phyloP scores from a whole-genome alignment of 257 asterid genomes.

The Leptodermis oblonga region DNA sequence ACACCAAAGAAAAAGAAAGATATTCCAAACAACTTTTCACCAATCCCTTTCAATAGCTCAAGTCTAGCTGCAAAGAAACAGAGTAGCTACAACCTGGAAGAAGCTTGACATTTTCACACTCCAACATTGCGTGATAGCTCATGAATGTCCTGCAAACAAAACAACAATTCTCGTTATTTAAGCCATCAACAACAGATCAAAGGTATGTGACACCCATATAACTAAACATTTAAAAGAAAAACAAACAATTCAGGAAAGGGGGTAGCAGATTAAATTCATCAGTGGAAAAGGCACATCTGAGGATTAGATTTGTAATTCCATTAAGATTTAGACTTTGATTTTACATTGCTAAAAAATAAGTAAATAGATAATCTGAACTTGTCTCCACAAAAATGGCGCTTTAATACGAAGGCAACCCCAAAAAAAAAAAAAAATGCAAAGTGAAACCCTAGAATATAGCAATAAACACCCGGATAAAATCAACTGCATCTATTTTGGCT shows the following conservation, averaged over 20 bases:
- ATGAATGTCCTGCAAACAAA: slow-evolving; percentile 9
- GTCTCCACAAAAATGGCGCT: not conserved
- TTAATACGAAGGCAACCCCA: not conserved
- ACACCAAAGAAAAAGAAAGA: slow-evolving; percentile 1
- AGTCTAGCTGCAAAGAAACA: not conserved
- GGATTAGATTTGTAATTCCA: not conserved
- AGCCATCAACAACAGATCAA: slow-evolving; percentile 1
- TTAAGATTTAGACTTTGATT: not conserved
- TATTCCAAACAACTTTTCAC: not conserved
- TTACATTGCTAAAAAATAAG: not conserved
- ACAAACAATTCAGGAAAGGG: not conserved
- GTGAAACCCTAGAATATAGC: not conserved
- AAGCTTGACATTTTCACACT: not conserved
- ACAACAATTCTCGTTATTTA: not conserved
- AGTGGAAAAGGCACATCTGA: not conserved
- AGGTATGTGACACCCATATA: not conserved
- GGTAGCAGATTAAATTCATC: not conserved
- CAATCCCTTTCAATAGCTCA: not conserved
- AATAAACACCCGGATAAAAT: not conserved
- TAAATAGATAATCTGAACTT: not conserved
- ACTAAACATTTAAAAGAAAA: not conserved
- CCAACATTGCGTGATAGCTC: not conserved
- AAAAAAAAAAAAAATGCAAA: not conserved
- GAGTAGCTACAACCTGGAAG: not conserved
- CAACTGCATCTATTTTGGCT: not conserved